Conservation (phyloP, 1,284 basidiomycete genomes). For the Mycosarcoma mackinlayi region DNA sequence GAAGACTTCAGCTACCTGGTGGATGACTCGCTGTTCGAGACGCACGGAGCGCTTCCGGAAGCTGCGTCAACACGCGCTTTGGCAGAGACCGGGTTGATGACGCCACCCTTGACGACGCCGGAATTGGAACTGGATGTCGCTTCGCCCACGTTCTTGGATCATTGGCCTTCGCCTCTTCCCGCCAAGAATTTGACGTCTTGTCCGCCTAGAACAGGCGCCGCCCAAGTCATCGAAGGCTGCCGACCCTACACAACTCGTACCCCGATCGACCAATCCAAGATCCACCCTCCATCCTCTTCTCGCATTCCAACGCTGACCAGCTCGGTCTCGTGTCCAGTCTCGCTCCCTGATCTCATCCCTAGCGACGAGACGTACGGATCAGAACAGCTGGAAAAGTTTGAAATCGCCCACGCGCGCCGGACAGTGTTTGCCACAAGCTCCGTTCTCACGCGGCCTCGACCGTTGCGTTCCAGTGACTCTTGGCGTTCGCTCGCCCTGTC, state of each 20-base stretch:
- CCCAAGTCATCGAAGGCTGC: conserved; percentile 17
- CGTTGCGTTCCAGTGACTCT: conserved; percentile 3
- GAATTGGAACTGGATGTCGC: conserved; percentile 27
- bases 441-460: conserved; percentile 22
- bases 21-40: conserved; percentile 6
- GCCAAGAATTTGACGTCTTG: neutral
- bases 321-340: conserved; percentile 16
- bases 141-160: conserved; percentile 20
- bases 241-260: conserved; percentile 6
- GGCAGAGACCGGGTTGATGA: conserved; percentile 10
- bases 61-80: neutral
- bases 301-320: neutral
- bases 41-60: neutral
- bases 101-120: conserved; percentile 39
- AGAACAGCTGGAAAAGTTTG: neutral
- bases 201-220: neutral
- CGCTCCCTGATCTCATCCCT: neutral
- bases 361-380: neutral
- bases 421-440: conserved; percentile 5
- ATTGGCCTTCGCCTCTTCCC: conserved; percentile 21
- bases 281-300: neutral
- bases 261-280: conserved; percentile 6
- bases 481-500: conserved; percentile 17
- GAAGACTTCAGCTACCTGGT: conserved; percentile 38
- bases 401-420: conserved; percentile 13